A percentile compares a stretch with the other conserved stretches of the same genome.
Conservation (phyloP, 176 grass and related monocot genomes). For the Eragrostis curvula region DNA sequence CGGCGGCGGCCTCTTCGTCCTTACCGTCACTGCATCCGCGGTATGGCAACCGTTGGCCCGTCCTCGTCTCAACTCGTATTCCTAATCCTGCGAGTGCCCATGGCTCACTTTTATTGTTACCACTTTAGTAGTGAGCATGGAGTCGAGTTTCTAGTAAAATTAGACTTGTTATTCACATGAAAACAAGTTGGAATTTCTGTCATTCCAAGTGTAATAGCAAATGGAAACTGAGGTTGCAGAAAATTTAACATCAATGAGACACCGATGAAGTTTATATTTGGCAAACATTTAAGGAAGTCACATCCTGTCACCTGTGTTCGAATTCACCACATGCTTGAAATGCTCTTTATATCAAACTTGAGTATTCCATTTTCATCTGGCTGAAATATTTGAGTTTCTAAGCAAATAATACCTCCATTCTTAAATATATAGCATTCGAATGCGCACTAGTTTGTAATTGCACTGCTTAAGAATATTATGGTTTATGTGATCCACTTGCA, state of each 20-base stretch:
- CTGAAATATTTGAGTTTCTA: background rate
- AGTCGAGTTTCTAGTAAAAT: background rate
- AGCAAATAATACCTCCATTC: background rate
- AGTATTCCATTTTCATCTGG: background rate
- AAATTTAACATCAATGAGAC: background rate
- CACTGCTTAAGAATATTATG: background rate
- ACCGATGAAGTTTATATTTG: background rate
- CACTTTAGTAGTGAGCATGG: background rate
- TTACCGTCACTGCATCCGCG: conserved; percentile 59
- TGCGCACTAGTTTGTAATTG: conserved; percentile 5
- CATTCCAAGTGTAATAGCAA: background rate
- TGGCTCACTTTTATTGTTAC: background rate
- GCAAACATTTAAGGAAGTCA: background rate
- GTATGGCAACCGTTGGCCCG: conserved; percentile 24
- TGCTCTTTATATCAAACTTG: background rate
- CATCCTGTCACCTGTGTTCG: too few species aligned
- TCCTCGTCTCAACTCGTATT: background rate
- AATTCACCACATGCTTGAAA: too few species aligned
- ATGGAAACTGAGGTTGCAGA: background rate
- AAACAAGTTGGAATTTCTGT: background rate
- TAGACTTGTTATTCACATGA: background rate
- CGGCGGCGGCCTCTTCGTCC: conserved; percentile 40
- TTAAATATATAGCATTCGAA: background rate
- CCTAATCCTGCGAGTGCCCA: conserved; percentile 2
- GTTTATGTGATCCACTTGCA: conserved; percentile 15